Conservation (phyloP, 2,329 filamentous ascomycete genomes). For the Metarhizium robertsii region DNA sequence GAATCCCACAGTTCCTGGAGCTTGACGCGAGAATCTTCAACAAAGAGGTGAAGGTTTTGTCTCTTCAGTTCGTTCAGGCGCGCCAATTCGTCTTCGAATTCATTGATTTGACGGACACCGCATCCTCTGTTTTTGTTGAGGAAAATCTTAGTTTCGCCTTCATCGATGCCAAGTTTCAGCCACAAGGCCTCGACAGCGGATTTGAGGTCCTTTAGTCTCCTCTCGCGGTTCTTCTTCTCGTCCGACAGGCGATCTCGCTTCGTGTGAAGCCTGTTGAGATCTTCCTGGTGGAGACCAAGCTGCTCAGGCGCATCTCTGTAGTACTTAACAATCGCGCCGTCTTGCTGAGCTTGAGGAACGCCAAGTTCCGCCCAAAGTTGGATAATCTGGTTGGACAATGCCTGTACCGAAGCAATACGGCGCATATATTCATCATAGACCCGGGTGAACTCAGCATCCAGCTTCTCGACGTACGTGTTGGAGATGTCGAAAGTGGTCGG, state of each 20-base stretch:
- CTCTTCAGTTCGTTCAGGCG: constrained; percentile 86
- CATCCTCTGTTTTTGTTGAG: constrained; percentile 82
- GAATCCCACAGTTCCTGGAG: constrained; percentile 93
- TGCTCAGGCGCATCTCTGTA: constrained; percentile 90
- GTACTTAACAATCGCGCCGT: constrained; percentile 76
- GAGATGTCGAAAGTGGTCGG: constrained; percentile 89
- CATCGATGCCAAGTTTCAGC: constrained; percentile 78
- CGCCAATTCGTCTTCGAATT: constrained; percentile 84
- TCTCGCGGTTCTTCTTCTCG: constrained; percentile 81
- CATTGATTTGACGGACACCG: constrained; percentile 84
- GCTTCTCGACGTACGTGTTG: constrained; percentile 70
- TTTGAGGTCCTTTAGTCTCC: constrained; percentile 65
- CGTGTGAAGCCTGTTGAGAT: constrained; percentile 60
- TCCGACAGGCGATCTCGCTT: constrained; percentile 77
- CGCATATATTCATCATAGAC: constrained; percentile 95
- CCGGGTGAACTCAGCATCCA: constrained; percentile 85
- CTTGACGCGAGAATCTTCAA: constrained; percentile 84
- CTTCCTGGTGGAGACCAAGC: constrained; percentile 82
- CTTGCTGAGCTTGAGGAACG: constrained; percentile 87
- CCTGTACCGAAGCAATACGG: constrained; percentile 66
- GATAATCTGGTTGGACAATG: constrained; percentile 75
- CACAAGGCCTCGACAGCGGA: constrained; percentile 75
- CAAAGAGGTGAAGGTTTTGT: constrained; percentile 90
- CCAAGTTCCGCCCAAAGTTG: constrained; percentile 93
- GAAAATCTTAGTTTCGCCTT: constrained; percentile 76